A percentile compares a stretch with the other conserved stretches of the same genome.
phyloP scores from a whole-genome alignment of 176 grass and related monocot species.

The Zea luxurians region DNA sequence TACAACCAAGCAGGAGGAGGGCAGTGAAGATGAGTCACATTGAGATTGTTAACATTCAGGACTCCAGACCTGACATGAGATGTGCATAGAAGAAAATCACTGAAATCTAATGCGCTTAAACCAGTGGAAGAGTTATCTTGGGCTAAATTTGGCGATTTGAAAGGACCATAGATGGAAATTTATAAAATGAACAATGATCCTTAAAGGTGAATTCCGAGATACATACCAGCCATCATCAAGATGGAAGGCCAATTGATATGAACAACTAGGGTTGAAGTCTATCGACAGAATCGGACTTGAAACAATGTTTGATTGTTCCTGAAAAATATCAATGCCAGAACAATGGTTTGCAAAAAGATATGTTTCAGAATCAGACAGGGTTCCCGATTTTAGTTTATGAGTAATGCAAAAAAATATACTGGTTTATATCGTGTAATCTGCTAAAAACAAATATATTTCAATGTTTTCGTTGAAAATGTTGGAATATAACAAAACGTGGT shows the following conservation, averaged over 20 bases:
- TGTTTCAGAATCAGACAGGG: background rate
- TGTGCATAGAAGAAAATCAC: slow-evolving; percentile 32
- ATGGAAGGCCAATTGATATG: slow-evolving; percentile 85
- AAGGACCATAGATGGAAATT: slow-evolving; percentile 25
- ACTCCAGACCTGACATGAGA: slow-evolving; percentile 76
- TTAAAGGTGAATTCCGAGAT: slow-evolving; percentile 19
- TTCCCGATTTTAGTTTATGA: background rate
- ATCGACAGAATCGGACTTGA: slow-evolving; percentile 70
- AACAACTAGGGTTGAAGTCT: slow-evolving; percentile 75
- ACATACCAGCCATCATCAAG: slow-evolving; percentile 89
- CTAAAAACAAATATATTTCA: slow-evolving; percentile 6
- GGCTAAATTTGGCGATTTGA: background rate
- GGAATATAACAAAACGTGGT: background rate
- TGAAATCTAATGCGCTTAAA: slow-evolving; percentile 22
- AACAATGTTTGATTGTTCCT: slow-evolving; percentile 91
- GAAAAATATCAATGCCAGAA: slow-evolving; percentile 41
- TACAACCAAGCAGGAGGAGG: slow-evolving; percentile 93
- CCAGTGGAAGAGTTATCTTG: background rate
- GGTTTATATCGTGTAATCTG: slow-evolving; percentile 18
- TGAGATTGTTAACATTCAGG: slow-evolving; percentile 65
- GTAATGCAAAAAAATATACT: background rate
- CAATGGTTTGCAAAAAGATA: slow-evolving; percentile 11
- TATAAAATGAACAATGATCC: slow-evolving; percentile 35
- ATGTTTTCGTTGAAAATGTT: background rate
- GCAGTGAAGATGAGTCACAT: slow-evolving; percentile 85